These are phyloP conservation scores for Colletotrichum coccodes DNA, from an alignment of 2,329 filamentous ascomycete species.

Conservation along the genomic window DNA sequence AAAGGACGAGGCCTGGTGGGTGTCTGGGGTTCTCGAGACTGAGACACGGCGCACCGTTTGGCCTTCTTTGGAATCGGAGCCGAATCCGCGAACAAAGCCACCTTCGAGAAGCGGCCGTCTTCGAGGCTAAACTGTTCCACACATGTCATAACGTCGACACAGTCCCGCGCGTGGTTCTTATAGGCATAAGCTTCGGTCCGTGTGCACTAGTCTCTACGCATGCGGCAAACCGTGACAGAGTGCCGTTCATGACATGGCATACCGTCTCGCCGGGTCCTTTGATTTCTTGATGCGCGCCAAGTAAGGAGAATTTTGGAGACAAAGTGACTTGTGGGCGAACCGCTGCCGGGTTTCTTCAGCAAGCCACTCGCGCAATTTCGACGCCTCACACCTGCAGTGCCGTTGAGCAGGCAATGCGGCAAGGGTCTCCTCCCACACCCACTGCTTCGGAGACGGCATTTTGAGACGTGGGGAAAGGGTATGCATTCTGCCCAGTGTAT, in stretches of 20 bases:
- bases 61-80: background rate
- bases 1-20: background rate
- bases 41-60: background rate
- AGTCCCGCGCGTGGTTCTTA: background rate
- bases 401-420: background rate
- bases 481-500: background rate
- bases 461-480: background rate
- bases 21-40: background rate
- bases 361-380: conserved; percentile 22
- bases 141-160: background rate
- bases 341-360: background rate
- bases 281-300: background rate
- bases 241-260: background rate
- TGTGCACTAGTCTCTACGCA: background rate
- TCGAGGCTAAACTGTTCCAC: background rate
- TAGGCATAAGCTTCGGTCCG: background rate
- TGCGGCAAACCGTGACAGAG: background rate
- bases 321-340: background rate
- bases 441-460: background rate
- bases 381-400: conserved; percentile 14
- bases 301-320: background rate
- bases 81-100: background rate
- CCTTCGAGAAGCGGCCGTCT: background rate
- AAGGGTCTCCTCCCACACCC: conserved; percentile 9
- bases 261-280: background rate